Conservation (phyloP, 225 moss, liverwort and hornwort genomes). For the Polytrichum formosum region DNA sequence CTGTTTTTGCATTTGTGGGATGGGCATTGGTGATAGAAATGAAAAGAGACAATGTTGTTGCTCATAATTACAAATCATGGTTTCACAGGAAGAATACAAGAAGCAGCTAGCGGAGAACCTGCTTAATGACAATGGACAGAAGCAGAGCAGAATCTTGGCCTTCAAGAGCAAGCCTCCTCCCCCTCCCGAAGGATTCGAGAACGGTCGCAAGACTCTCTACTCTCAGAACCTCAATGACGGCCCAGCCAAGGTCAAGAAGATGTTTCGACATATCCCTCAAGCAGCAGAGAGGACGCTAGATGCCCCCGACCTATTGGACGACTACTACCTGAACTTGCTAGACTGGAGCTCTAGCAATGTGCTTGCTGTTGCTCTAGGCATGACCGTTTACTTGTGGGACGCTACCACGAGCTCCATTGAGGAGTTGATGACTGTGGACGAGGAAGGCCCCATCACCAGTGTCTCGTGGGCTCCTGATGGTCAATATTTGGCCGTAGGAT, state of each 20-base stretch:
- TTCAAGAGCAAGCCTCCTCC: slow-evolving; percentile 69
- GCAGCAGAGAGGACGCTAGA: slow-evolving; percentile 81
- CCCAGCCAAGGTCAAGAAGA: slow-evolving; percentile 37
- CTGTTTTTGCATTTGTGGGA: too few species aligned
- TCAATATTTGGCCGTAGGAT: slow-evolving; percentile 72
- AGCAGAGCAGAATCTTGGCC: slow-evolving; percentile 67
- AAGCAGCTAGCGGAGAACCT: slow-evolving; percentile 76
- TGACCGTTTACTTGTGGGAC: slow-evolving; percentile 92
- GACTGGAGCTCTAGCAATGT: slow-evolving; percentile 92
- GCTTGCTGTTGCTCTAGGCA: slow-evolving; percentile 79
- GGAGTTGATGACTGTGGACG: slow-evolving; percentile 75
- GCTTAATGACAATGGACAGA: slow-evolving; percentile 48
- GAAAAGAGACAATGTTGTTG: too few species aligned
- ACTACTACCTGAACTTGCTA: slow-evolving; percentile 85
- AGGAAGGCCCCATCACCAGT: slow-evolving; percentile 82
- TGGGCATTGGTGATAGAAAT: too few species aligned
- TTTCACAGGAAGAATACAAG: slow-evolving; percentile 76
- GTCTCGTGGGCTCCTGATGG: slow-evolving; percentile 95
- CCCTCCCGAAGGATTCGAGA: slow-evolving; percentile 47
- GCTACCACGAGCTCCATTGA: slow-evolving; percentile 80
- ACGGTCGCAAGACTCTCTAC: slow-evolving; percentile 28
- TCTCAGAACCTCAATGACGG: slow-evolving; percentile 40
- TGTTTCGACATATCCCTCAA: slow-evolving; percentile 51
- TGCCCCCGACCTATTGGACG: slow-evolving; percentile 89
- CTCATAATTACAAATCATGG: not conserved